Conservation (phyloP, 2,329 filamentous ascomycete genomes). For the Alternaria metachromatica region DNA sequence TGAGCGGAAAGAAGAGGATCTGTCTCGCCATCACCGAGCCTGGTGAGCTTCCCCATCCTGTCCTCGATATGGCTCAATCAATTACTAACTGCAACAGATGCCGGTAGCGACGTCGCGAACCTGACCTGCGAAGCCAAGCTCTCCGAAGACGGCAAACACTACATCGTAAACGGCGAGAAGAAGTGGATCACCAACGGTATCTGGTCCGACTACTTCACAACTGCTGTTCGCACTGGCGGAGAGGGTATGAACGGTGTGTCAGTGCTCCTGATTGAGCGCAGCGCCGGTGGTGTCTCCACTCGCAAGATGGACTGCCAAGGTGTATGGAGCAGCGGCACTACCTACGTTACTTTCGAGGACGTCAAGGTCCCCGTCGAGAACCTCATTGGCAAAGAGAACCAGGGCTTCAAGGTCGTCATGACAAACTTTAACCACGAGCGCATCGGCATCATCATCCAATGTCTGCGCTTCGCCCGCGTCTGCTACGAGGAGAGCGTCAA, state of each 20-base stretch:
- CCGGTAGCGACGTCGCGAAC: conserved; percentile 93
- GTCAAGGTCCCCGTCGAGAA: conserved; percentile 99
- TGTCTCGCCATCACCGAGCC: conserved; percentile 96
- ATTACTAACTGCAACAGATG: conserved; percentile 61
- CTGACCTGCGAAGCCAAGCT: conserved; percentile 95
- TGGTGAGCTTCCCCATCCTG: conserved; percentile 26
- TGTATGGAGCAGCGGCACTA: conserved; percentile 93
- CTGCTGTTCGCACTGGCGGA: conserved; percentile 66
- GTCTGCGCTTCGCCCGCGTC: conserved; percentile 90
- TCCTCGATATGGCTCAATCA: background rate
- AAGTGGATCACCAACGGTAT: conserved; percentile 99
- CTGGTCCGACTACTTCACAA: conserved; percentile 97
- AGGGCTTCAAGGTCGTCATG: conserved; percentile 99
- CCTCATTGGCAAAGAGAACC: conserved; percentile 95
- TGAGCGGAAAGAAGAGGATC: conserved; percentile 94
- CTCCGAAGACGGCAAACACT: conserved; percentile 94
- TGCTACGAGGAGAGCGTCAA: conserved; percentile 97
- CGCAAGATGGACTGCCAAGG: conserved; percentile 91
- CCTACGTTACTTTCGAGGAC: conserved; percentile 97
- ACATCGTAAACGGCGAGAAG: conserved; percentile 99
- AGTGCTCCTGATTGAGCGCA: conserved; percentile 89
- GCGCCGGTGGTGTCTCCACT: conserved; percentile 83
- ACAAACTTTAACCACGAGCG: conserved; percentile 99
- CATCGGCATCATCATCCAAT: conserved; percentile 98
- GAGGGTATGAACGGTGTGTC: conserved; percentile 92